Conservation (phyloP, 2,329 filamentous ascomycete species). For the Fusarium citri region DNA sequence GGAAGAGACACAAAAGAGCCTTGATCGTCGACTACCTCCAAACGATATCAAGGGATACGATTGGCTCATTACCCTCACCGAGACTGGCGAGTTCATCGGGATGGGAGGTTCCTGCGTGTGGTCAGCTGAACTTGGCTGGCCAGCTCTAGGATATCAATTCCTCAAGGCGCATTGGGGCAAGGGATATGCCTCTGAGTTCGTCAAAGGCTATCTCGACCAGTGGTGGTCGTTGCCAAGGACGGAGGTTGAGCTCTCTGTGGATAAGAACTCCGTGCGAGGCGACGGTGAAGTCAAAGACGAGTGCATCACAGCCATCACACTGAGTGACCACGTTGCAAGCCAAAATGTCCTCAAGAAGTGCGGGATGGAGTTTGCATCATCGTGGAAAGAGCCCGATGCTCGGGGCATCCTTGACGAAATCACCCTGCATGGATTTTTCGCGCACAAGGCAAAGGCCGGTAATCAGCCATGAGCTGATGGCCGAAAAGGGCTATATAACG, state of each 20-base stretch:
- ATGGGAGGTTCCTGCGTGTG: conserved; percentile 58
- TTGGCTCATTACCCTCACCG: conserved; percentile 62
- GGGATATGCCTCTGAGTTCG: conserved; percentile 68
- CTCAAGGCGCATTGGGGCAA: conserved; percentile 64
- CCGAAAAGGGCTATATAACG: conserved; percentile 10
- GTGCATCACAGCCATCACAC: conserved; percentile 60
- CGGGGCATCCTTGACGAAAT: conserved; percentile 29
- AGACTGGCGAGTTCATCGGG: conserved; percentile 64
- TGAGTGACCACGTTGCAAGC: conserved; percentile 63
- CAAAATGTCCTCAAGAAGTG: conserved; percentile 66
- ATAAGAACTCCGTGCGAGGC: conserved; percentile 51
- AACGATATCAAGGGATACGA: conserved; percentile 66
- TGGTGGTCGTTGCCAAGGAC: conserved; percentile 64
- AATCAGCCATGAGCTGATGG: background rate
- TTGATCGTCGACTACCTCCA: conserved; percentile 59
- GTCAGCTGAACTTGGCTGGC: conserved; percentile 61
- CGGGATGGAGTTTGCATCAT: conserved; percentile 63
- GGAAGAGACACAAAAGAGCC: conserved; percentile 56
- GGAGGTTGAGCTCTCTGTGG: conserved; percentile 58
- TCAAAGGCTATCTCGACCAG: conserved; percentile 57
- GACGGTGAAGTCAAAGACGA: conserved; percentile 52
- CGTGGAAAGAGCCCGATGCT: conserved; percentile 50
- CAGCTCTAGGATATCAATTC: conserved; percentile 70
- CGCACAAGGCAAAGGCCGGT: conserved; percentile 11
- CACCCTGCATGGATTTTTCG: conserved; percentile 45